Evolutionary conservation across 441 rosid genomes (phyloP), one percentile per base, ranked within the genome.

Genomic region (Rhodomyrtus psidioides): DNA sequence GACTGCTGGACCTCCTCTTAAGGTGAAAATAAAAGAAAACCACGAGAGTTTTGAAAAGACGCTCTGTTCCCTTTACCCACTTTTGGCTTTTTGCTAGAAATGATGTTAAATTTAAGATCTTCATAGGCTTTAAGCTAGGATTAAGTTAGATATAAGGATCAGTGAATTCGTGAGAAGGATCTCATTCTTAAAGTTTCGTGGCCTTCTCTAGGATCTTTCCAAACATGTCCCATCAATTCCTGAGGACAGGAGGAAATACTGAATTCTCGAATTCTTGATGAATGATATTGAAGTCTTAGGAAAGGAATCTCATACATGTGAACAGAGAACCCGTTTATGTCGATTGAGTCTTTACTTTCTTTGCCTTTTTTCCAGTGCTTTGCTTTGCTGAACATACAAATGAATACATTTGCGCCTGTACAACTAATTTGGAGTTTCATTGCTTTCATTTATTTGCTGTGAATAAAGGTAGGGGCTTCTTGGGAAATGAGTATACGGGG

Each of bases 1-100:
- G 4, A 39, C 0, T 0, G 79, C n/a, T 10, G 49, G 10, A 21
- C 79, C n/a, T 70, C 4, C 0, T 39, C 79, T 39, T 6, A 39
- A 39, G 79, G 9, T 0, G 1, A 34, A 70, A 70, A 21, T 19
- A 70, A 70, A 70, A 39, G 79, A 70, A 34, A 46, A 0, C 79
- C 5, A 0, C 3, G 8, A 21, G 79, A 19, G 15, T 9, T 70
- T 39, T 2, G 14, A 70, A 34, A 34, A 70, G n/a, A 5, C 0
- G 1, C n/a, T 62, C 4, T 62, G 26, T 21, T 10, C 79, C 49
- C 5, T 70, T 0, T 9, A 34, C 15, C 16, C 7, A 1, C 3
- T 70, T 21, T 70, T 30, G 16, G 49, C n/a, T 39, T 70, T 70
- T 0, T 70, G 49, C n/a, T 70, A 39, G 49, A 70, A 70, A 34